These are phyloP conservation scores for Penicillium hesseltinei DNA, from an alignment of 2,329 filamentous ascomycete genomes.

Conservation along the genomic window DNA sequence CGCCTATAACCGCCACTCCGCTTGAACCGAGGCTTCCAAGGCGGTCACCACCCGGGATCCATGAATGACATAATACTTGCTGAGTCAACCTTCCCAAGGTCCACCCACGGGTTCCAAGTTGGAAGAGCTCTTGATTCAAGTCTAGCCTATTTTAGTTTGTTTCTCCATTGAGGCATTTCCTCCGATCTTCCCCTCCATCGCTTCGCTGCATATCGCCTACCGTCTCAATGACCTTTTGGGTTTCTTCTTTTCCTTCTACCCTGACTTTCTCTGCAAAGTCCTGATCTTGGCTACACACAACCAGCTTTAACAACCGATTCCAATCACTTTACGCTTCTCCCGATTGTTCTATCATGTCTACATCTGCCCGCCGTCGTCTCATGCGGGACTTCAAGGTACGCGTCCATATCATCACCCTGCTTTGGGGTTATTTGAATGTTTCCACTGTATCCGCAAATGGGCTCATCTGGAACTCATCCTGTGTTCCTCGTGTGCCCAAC, in stretches of 20 bases:
- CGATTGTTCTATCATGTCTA: conserved; percentile 64
- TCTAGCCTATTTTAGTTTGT: neutral
- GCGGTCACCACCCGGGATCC: neutral
- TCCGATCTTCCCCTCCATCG: conserved; percentile 21
- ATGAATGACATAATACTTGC: conserved; percentile 14
- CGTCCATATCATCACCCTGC: neutral
- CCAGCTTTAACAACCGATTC: neutral
- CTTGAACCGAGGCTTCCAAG: conserved; percentile 27
- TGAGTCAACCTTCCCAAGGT: neutral
- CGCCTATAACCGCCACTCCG: conserved; percentile 24
- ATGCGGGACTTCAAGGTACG: conserved; percentile 99
- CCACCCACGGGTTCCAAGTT: no score
- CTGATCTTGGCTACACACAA: neutral
- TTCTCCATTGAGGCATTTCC: conserved; percentile 21
- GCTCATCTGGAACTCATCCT: neutral
- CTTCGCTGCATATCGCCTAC: conserved; percentile 5
- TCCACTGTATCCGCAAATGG: neutral
- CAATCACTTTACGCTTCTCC: neutral
- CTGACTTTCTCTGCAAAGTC: neutral
- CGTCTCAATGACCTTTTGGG: neutral
- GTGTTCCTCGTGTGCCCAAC: neutral
- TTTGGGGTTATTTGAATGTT: neutral
- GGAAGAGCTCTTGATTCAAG: no score
- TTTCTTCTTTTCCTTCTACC: neutral
- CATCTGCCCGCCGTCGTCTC: conserved; percentile 87